A percentile compares a stretch with the other conserved stretches of the same genome.
Evolutionary conservation across 1,284 basidiomycete species (phyloP).

Genomic region (Trichosporon sp.): DNA sequence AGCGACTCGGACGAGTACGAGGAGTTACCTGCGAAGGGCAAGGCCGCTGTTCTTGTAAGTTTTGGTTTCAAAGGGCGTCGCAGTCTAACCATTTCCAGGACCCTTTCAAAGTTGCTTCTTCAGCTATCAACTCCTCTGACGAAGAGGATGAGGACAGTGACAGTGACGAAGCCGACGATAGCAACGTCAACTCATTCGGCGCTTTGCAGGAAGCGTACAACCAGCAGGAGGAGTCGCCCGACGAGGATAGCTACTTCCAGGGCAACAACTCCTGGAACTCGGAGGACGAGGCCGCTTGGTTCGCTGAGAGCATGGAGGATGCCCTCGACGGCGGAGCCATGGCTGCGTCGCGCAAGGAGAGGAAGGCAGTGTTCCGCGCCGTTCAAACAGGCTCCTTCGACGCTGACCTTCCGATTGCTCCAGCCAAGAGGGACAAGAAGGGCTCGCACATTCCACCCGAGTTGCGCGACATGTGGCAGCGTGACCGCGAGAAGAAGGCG

Average conservation of each 20-base stretch:
- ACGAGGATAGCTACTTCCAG: slow-evolving; percentile 2
- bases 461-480: slow-evolving; percentile 69
- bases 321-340: slow-evolving; percentile 54
- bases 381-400: slow-evolving; percentile 61
- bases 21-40: slow-evolving; percentile 16
- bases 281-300: slow-evolving; percentile 22
- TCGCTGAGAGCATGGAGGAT: slow-evolving; percentile 45
- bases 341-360: slow-evolving; percentile 54
- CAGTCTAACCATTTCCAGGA: slow-evolving; percentile 1
- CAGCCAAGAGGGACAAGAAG: slow-evolving; percentile 50
- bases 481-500: slow-evolving; percentile 76
- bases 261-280: slow-evolving; percentile 6
- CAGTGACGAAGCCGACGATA: slow-evolving; percentile 18
- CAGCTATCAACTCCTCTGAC: slow-evolving; percentile 11
- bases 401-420: slow-evolving; percentile 46
- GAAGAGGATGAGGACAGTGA: slow-evolving; percentile 18
- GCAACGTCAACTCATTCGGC: slow-evolving; percentile 5
- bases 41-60: not conserved
- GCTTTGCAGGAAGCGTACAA: slow-evolving; percentile 5
- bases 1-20: slow-evolving; percentile 21
- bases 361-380: slow-evolving; percentile 61
- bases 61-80: not conserved
- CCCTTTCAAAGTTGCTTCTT: not conserved
- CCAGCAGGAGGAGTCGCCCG: slow-evolving; percentile 10
- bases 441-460: slow-evolving; percentile 58